Conservation (phyloP, 228 moss, liverwort and hornwort genomes). For the Sphagnum fallax region DNA sequence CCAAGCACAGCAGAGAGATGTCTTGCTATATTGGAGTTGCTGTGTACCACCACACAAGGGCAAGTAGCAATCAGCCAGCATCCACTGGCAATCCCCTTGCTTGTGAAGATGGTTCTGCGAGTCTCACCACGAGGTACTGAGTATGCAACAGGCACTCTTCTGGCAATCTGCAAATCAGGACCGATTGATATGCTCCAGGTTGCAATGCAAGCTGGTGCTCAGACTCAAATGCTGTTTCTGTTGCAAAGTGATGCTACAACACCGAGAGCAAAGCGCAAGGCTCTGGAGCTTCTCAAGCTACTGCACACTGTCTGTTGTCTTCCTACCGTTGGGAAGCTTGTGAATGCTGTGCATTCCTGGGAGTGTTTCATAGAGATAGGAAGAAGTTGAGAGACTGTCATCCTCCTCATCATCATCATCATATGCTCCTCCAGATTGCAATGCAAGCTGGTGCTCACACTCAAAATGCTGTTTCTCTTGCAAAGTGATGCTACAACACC, state of each 20-base stretch:
- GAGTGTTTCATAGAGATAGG: not conserved
- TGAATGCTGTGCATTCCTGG: constrained; percentile 1
- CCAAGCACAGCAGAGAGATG: constrained; percentile 4
- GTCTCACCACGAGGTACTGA: constrained; percentile 1
- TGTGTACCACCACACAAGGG: constrained; percentile 3
- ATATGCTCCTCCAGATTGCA: not conserved
- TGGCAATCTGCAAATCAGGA: constrained; percentile 2
- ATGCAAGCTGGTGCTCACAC: constrained; percentile 3
- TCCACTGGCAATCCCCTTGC: not conserved
- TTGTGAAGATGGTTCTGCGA: constrained; percentile 1
- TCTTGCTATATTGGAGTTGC: not conserved
- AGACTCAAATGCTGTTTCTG: constrained; percentile 1
- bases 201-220: constrained; percentile 4
- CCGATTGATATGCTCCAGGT: constrained; percentile 2
- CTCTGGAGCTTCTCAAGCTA: not conserved
- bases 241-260: constrained; percentile 2
- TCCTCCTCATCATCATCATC: too few species aligned
- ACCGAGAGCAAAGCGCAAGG: constrained; percentile 2
- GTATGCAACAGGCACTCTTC: constrained; percentile 1
- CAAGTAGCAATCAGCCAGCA: constrained; percentile 1
- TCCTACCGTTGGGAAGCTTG: not conserved
- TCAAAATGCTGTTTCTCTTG: constrained; percentile 2
- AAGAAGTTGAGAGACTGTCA: too few species aligned
- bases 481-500: constrained; percentile 1
- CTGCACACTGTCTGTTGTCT: constrained; percentile 3